Evolutionary conservation across 2,329 filamentous ascomycete genomes (phyloP), one percentile per base, ranked within the genome.

Genomic region (Calonectria pseudoreteaudii): DNA sequence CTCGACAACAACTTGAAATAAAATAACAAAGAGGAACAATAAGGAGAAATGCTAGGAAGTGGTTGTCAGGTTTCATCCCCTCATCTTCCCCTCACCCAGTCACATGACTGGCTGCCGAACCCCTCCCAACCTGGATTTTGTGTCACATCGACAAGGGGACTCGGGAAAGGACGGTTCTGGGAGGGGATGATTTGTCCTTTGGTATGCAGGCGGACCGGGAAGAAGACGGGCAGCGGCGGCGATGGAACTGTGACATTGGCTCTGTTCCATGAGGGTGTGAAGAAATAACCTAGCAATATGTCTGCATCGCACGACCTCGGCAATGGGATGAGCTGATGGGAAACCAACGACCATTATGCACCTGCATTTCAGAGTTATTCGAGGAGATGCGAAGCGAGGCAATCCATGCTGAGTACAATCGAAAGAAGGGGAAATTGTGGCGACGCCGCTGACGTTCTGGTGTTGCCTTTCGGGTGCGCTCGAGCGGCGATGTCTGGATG

Each of bases 51-150:
- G 75, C n/a, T 36, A 68, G 73, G 75, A 67, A 38, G 74, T 60
- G 44, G 71, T 71, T 71, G 74, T 71, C 73, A 74, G 74, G 79
- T 79, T 78, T 78, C 80, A 78, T 81, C 75, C 76, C 71, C 77
- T 77, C 77, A 73, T 65, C 69, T 83, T 82, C 81, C 82, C 81
- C 81, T 82, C 81, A 81, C 73, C 64, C 67, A 9, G 79, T 83
- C 81, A 83, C 81, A 81, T 82, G 82, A 83, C 77, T 75, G 72
- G 70, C 75, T 76, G 74, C 72, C 74, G 73, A 79, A 79, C 72
- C 74, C 69, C 72, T 74, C 75, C 71, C 71, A 60, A 65, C 71
- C 60, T 75, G 71, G 76, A 70, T 71, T 66, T 75, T 74, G 78
- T 80, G 78, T 78, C 77, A 79, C 77, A 80, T 81, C 73, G 74